A percentile compares a stretch with the other conserved stretches of the same genome.
These are phyloP conservation scores for Chenopodium formosanum DNA, from an alignment of 148 eudicot species.

Conservation along the genomic window DNA sequence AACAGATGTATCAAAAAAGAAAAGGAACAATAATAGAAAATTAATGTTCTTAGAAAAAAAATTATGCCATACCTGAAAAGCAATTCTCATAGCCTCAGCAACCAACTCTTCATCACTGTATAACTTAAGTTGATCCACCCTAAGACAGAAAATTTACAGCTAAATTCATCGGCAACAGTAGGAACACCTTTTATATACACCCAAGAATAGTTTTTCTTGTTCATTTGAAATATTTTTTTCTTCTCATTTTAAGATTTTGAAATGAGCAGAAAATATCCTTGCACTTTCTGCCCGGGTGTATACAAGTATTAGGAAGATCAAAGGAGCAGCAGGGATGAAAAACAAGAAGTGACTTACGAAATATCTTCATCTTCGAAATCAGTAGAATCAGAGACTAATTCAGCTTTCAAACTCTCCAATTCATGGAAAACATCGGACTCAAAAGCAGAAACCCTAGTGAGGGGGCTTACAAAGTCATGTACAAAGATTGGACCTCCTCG, in stretches of 20 bases:
- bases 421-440: slow-evolving; percentile 39
- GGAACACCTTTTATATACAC: too few relatives aligned
- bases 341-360: slow-evolving; percentile 37
- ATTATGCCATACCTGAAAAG: slow-evolving; percentile 51
- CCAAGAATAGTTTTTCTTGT: too few relatives aligned
- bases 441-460: slow-evolving; percentile 50
- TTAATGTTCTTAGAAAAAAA: background rate
- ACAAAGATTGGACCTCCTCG: slow-evolving; percentile 80
- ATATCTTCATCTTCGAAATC: slow-evolving; percentile 59
- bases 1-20: too few relatives aligned
- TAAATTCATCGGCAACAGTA: background rate
- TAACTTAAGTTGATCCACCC: slow-evolving; percentile 79
- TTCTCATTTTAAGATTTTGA: too few relatives aligned
- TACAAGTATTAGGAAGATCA: background rate
- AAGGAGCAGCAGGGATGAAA: background rate
- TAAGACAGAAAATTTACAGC: slow-evolving; percentile 12
- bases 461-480: slow-evolving; percentile 57
- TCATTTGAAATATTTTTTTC: too few relatives aligned
- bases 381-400: slow-evolving; percentile 29
- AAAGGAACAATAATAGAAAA: background rate
- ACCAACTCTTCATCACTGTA: slow-evolving; percentile 77
- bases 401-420: slow-evolving; percentile 55
- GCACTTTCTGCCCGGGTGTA: too few relatives aligned
- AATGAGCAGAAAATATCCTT: too few relatives aligned
- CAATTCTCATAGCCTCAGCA: slow-evolving; percentile 60